Evolutionary conservation across 148 eudicot species (phyloP).

Genomic region (Nyssa sinensis): DNA sequence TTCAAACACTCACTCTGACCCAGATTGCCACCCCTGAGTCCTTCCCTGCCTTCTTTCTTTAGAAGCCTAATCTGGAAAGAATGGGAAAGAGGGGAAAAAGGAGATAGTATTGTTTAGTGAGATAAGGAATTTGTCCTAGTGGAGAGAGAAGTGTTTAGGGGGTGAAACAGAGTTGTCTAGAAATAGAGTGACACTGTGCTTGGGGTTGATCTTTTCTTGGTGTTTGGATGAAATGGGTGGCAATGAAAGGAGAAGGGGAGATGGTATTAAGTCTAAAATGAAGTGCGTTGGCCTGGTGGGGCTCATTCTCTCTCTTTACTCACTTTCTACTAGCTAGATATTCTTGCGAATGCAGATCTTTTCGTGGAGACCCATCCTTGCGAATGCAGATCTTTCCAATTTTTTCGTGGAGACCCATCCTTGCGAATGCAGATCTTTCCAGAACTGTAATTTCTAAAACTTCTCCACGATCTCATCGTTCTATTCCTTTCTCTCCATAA

Average conservation of each 20-base stretch:
- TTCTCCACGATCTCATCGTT: constrained; percentile 27
- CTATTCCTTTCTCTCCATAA: neutral
- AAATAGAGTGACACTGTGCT: neutral
- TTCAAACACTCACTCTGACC: no score
- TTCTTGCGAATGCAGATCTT: constrained; percentile 49
- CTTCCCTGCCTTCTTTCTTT: neutral
- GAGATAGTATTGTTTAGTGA: neutral
- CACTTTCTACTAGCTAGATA: constrained; percentile 66
- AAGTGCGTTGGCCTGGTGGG: constrained; percentile 69
- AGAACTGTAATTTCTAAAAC: constrained; percentile 41
- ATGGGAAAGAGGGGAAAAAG: neutral
- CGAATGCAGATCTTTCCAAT: constrained; percentile 51
- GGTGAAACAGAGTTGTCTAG: neutral
- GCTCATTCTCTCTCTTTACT: constrained; percentile 57
- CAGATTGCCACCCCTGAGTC: no score
- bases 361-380: constrained; percentile 72
- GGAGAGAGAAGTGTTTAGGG: neutral
- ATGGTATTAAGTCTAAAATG: constrained; percentile 53
- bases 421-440: constrained; percentile 61
- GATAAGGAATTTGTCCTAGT: neutral
- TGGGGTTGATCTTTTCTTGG: neutral
- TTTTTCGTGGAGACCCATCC: constrained; percentile 73
- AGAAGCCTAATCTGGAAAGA: neutral
- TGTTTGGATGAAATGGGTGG: constrained; percentile 45
- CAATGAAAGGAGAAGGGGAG: constrained; percentile 60